A percentile compares a stretch with the other conserved stretches of the same genome.
These are phyloP conservation scores for Actinomucor elegans DNA, from an alignment of 371 early-diverging fungal genomes.

Conservation along the genomic window DNA sequence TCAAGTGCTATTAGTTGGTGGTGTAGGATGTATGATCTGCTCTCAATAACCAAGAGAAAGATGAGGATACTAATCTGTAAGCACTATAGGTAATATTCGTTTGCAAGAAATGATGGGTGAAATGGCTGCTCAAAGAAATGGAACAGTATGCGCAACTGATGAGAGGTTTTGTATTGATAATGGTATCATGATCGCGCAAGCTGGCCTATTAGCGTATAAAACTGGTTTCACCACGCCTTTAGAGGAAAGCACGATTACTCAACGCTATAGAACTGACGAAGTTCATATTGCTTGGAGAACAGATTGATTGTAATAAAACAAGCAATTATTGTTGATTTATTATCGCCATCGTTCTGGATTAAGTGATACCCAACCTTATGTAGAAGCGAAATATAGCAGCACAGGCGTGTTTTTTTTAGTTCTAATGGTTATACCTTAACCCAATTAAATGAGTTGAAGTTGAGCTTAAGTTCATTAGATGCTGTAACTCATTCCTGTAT, in stretches of 20 bases:
- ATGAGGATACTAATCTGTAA: slow-evolving; percentile 37
- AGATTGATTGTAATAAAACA: too few relatives aligned
- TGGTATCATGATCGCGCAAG: slow-evolving; percentile 99
- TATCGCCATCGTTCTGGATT: too few relatives aligned
- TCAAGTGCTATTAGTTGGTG: slow-evolving; percentile 98
- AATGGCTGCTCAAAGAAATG: slow-evolving; percentile 95
- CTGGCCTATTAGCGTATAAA: slow-evolving; percentile 82
- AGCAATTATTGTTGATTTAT: too few relatives aligned
- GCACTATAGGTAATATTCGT: too few relatives aligned
- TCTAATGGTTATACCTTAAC: too few relatives aligned
- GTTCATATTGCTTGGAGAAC: slow-evolving; percentile 92
- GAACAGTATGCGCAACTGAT: slow-evolving; percentile 94
- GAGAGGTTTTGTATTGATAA: slow-evolving; percentile 99
- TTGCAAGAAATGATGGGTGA: slow-evolving; percentile 98
- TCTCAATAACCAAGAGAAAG: too few relatives aligned
- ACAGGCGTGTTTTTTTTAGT: too few relatives aligned
- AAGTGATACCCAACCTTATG: too few relatives aligned
- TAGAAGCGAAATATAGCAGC: too few relatives aligned
- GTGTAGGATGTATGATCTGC: slow-evolving; percentile 99
- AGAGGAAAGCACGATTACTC: slow-evolving; percentile 91
- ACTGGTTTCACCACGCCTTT: slow-evolving; percentile 76
- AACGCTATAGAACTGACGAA: slow-evolving; percentile 94
- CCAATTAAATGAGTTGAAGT: too few relatives aligned
- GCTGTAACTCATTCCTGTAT: too few relatives aligned
- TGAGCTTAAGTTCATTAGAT: too few relatives aligned